These are phyloP conservation scores for Talaromyces wortmannii DNA, from an alignment of 495 filamentous ascomycete species.

Conservation along the genomic window DNA sequence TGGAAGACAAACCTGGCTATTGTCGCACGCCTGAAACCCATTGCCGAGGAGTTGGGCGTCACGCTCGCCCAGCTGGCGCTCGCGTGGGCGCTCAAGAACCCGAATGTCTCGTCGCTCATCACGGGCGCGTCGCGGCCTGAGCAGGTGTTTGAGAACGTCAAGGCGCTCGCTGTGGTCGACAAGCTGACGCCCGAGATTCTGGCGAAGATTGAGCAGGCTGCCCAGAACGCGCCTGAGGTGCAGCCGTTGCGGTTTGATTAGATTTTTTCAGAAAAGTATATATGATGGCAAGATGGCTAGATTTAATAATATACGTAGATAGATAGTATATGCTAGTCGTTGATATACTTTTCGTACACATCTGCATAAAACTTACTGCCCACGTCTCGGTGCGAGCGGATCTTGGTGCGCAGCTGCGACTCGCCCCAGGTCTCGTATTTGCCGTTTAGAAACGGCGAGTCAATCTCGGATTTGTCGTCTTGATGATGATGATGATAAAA, in stretches of 20 bases:
- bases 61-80: conserved; percentile 52
- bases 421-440: conserved; percentile 41
- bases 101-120: conserved; percentile 47
- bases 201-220: conserved; percentile 8
- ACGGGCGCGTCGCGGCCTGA: conserved; percentile 6
- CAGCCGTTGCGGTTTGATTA: not conserved
- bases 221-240: not conserved
- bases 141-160: conserved; percentile 11
- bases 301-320: not conserved
- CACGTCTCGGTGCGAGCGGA: conserved; percentile 33
- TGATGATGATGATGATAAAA: conserved; percentile 12
- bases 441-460: conserved; percentile 34
- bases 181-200: conserved; percentile 14
- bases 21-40: conserved; percentile 10
- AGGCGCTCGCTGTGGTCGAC: conserved; percentile 9
- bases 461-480: conserved; percentile 20
- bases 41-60: conserved; percentile 54
- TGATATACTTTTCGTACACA: conserved; percentile 31
- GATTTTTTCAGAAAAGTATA: not conserved
- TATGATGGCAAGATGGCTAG: not conserved
- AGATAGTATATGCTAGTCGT: conserved; percentile 40
- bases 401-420: conserved; percentile 38
- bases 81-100: conserved; percentile 64
- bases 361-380: conserved; percentile 30
- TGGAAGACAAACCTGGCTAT: conserved; percentile 9